Percentiles rank a stretch among this genome's conserved stretches.
Conservation (phyloP, 2,329 filamentous ascomycete species). For the Lachnellula subtilissima region DNA sequence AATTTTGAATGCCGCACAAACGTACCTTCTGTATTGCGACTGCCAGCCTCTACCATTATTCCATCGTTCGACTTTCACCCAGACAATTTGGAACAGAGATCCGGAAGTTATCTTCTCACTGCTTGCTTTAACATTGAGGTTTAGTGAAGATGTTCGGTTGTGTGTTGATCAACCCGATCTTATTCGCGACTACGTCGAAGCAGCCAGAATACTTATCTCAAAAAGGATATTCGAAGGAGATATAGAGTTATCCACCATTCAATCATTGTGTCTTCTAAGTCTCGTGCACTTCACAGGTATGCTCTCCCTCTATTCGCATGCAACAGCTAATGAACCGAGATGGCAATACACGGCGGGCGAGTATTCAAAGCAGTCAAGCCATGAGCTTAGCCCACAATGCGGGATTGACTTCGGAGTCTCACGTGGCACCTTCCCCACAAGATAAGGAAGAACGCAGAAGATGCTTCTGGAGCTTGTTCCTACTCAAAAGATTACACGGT, state of each 20-base stretch:
- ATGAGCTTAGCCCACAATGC: slow-evolving; percentile 42
- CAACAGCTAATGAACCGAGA: slow-evolving; percentile 27
- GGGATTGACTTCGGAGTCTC: slow-evolving; percentile 37
- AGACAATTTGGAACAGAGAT: slow-evolving; percentile 35
- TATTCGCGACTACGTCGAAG: slow-evolving; percentile 35
- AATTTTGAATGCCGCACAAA: slow-evolving; percentile 35
- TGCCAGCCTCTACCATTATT: slow-evolving; percentile 47
- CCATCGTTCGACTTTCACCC: slow-evolving; percentile 36
- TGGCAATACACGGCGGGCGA: slow-evolving; percentile 41
- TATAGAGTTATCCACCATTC: slow-evolving; percentile 36
- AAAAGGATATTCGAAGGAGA: slow-evolving; percentile 33
- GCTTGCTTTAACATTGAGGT: slow-evolving; percentile 41
- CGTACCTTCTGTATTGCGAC: slow-evolving; percentile 45
- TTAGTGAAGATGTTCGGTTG: slow-evolving; percentile 31
- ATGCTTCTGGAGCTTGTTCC: slow-evolving; percentile 33
- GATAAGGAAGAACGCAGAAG: slow-evolving; percentile 29
- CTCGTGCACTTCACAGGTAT: slow-evolving; percentile 36
- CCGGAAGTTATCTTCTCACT: slow-evolving; percentile 33
- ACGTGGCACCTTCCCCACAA: slow-evolving; percentile 8
- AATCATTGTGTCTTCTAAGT: slow-evolving; percentile 36
- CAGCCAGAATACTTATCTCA: slow-evolving; percentile 31
- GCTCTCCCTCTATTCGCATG: not conserved
- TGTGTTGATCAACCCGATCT: slow-evolving; percentile 21
- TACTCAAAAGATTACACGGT: slow-evolving; percentile 31
- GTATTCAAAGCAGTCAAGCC: slow-evolving; percentile 40